Evolutionary conservation across 768 basidiomycete species (phyloP).

Genomic region (Trichaptum fuscoviolaceum): DNA sequence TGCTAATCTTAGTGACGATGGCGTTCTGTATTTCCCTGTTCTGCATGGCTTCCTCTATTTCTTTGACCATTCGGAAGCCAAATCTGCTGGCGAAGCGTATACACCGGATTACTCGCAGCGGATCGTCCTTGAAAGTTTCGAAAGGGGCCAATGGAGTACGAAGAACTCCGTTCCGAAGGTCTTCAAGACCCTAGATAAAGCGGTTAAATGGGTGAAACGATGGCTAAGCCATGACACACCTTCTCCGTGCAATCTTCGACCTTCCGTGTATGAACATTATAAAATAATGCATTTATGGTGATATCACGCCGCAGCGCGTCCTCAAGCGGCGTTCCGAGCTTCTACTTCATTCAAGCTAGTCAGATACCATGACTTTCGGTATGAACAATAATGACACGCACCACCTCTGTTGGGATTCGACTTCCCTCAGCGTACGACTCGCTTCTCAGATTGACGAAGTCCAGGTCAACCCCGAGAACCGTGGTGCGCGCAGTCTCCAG

Average conservation of each 20-base stretch:
- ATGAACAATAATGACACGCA: slow-evolving; percentile 31
- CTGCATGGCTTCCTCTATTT: slow-evolving; percentile 56
- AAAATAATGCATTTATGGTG: slow-evolving; percentile 95
- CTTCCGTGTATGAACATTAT: slow-evolving; percentile 80
- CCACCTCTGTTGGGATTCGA: slow-evolving; percentile 84
- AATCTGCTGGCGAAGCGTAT: slow-evolving; percentile 89
- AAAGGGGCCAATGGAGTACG: slow-evolving; percentile 84
- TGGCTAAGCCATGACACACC: slow-evolving; percentile 32
- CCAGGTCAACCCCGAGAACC: slow-evolving; percentile 76
- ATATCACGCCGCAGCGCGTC: slow-evolving; percentile 89
- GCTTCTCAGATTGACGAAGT: slow-evolving; percentile 89
- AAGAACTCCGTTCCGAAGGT: slow-evolving; percentile 71
- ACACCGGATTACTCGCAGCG: slow-evolving; percentile 86
- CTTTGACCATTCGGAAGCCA: slow-evolving; percentile 71
- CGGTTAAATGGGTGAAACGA: slow-evolving; percentile 12
- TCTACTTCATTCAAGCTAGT: slow-evolving; percentile 35
- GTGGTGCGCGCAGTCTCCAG: slow-evolving; percentile 89
- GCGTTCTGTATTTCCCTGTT: slow-evolving; percentile 65
- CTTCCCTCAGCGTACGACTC: slow-evolving; percentile 87
- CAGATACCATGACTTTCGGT: neutral
- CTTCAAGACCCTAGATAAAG: slow-evolving; percentile 67
- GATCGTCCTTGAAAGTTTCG: slow-evolving; percentile 92
- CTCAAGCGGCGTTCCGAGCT: slow-evolving; percentile 86
- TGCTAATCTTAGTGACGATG: slow-evolving; percentile 73
- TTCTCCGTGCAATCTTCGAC: slow-evolving; percentile 87